Evolutionary conservation across 495 filamentous ascomycete genomes (phyloP), one percentile per base, ranked within the genome.

Genomic region (Trichoderma parareesei): DNA sequence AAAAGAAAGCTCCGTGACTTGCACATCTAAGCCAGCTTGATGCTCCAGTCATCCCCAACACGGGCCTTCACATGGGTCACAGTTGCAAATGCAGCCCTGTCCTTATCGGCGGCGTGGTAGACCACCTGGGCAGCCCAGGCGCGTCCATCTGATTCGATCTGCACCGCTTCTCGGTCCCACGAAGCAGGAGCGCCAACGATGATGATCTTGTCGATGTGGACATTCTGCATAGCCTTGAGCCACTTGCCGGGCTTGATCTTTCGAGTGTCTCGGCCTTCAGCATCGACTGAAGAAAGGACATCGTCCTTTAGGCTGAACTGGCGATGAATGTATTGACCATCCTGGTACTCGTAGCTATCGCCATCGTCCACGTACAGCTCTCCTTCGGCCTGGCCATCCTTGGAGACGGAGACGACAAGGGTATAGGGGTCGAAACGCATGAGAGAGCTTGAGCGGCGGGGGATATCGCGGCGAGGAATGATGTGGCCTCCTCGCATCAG

Each of bases 351-450:
- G 66, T 90, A 98, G 0, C 88, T 90, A 77, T 97, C 92, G 37
- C 94, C 95, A 68, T 98, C 94, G 70, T 98, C 94, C 60, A 95
- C 78, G 69, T 98, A 98, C 38, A 98, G 76, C 5, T 85, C 85
- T 38, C 94, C 94, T 61, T 90, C 86, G 0, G 94, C 92, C 13
- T 84, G 81, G 55, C 86, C 87, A 41, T 85, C 80, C 70, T 87
- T 85, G 68, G 84, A 78, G n/a, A 96, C 77, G 2, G 86, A 84
- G 5, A 98, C 79, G 44, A 98, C 85, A 2, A 98, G 83, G 9
- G 94, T 98, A 75, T 96, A 96, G 6, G 93, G 92, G 71, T 98
- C 94, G 77, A 85, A 95, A 69, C 84, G 88, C 95, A 98, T 97
- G 9, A 97, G 79, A 6, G 88, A 88, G 64, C 86, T 89, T 68